A percentile compares a stretch with the other conserved stretches of the same genome.
Conservation (phyloP, 257 asterid genomes). For the Przewalskia tangutica region DNA sequence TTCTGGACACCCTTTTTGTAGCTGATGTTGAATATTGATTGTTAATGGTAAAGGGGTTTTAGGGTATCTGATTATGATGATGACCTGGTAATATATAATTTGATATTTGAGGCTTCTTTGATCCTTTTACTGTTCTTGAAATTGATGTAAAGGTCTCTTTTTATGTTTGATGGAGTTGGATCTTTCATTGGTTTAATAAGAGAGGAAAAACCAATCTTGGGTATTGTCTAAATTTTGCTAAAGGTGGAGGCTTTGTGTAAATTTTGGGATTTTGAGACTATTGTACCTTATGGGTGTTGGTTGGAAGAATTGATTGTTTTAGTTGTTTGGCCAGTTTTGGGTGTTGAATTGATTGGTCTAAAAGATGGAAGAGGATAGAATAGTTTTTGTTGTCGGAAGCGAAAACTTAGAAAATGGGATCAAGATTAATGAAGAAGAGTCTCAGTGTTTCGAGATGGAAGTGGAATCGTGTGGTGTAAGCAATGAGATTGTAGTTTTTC, state of each 20-base stretch:
- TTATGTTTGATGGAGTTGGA: neutral
- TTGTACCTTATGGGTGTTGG: neutral
- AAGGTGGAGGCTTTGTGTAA: neutral
- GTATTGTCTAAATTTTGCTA: neutral
- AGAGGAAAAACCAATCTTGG: neutral
- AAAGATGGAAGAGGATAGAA: constrained; percentile 20
- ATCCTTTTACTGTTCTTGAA: neutral
- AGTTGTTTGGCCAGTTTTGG: neutral
- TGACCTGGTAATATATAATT: neutral
- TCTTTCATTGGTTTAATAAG: neutral
- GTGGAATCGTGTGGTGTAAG: constrained; percentile 27
- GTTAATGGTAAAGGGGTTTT: neutral
- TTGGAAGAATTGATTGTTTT: neutral
- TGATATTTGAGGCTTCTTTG: neutral
- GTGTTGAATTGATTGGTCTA: neutral
- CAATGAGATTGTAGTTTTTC: constrained; percentile 15
- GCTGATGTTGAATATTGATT: neutral
- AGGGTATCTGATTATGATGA: no score
- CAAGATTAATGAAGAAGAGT: constrained; percentile 11
- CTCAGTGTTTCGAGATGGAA: constrained; percentile 53
- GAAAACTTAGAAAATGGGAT: neutral
- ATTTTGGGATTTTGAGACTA: neutral
- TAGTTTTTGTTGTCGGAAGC: neutral
- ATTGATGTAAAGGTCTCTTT: neutral
- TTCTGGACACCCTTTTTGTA: neutral